phyloP scores from a whole-genome alignment of 176 grass and related monocot genomes.

The Zoysia pacifica region DNA sequence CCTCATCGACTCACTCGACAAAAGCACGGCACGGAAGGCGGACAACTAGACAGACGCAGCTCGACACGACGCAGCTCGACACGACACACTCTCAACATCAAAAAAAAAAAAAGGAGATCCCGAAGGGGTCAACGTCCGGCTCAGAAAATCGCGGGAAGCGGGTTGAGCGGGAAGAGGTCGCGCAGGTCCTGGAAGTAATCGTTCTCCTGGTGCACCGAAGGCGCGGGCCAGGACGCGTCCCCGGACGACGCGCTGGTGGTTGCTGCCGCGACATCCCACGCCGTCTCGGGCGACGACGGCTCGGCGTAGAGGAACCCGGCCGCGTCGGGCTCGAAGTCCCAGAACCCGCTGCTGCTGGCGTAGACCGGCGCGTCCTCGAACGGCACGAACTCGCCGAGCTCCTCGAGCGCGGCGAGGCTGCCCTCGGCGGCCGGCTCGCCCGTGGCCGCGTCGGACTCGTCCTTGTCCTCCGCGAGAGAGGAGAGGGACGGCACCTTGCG shows the following conservation, averaged over 20 bases:
- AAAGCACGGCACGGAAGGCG: neutral
- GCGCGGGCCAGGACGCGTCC: neutral
- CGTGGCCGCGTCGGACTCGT: neutral
- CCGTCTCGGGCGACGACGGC: slow-evolving; percentile 49
- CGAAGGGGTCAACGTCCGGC: too few species aligned
- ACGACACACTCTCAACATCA: slow-evolving; percentile 14
- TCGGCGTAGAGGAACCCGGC: slow-evolving; percentile 54
- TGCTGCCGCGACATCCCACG: slow-evolving; percentile 3
- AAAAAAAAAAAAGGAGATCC: slow-evolving; percentile 13
- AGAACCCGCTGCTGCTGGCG: slow-evolving; percentile 44
- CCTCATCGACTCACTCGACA: slow-evolving; percentile 16
- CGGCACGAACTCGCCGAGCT: slow-evolving; percentile 53
- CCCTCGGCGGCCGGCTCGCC: neutral
- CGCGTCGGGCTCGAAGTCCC: slow-evolving; percentile 39
- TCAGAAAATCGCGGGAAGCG: slow-evolving; percentile 87
- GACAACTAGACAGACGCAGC: neutral
- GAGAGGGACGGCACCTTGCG: slow-evolving; percentile 59
- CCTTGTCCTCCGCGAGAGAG: slow-evolving; percentile 37
- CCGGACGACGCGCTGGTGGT: neutral
- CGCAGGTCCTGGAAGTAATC: slow-evolving; percentile 89
- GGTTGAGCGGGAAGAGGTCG: slow-evolving; percentile 87
- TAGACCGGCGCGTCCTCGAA: slow-evolving; percentile 70
- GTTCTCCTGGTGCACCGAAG: slow-evolving; percentile 52
- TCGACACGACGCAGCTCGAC: neutral
- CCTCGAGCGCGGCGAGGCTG: slow-evolving; percentile 33